These are phyloP conservation scores for Haplosporangium sp. DNA, from an alignment of 371 early-diverging fungal genomes.

Conservation along the genomic window DNA sequence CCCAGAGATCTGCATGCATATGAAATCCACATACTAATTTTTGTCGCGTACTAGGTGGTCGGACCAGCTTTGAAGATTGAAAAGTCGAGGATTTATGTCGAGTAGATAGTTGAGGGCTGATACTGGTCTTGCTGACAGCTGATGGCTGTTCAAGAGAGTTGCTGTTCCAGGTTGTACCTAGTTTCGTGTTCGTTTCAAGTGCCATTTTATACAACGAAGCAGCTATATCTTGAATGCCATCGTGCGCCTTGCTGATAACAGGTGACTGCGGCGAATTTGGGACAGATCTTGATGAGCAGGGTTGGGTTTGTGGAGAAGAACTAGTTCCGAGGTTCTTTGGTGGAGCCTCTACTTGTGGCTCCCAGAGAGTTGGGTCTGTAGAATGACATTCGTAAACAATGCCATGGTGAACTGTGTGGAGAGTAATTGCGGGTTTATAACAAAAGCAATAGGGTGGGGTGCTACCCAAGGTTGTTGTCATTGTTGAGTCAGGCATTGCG, in stretches of 20 bases:
- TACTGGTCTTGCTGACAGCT: background rate
- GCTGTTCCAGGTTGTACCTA: background rate
- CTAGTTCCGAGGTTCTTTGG: constrained; percentile 3
- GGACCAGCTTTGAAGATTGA: background rate
- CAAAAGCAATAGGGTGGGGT: constrained; percentile 36
- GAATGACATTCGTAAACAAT: constrained; percentile 37
- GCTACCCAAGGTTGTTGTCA: background rate
- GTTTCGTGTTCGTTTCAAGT: background rate
- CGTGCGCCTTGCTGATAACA: background rate
- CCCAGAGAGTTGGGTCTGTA: constrained; percentile 17
- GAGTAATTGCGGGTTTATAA: constrained; percentile 13
- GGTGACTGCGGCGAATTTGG: background rate
- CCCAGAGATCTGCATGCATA: constrained; percentile 32
- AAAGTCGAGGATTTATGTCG: background rate
- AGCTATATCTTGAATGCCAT: constrained; percentile 7
- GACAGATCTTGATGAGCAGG: background rate
- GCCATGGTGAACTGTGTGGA: constrained; percentile 15
- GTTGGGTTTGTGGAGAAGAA: background rate
- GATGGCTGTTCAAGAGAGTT: background rate
- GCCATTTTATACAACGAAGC: background rate
- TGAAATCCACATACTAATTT: constrained; percentile 44
- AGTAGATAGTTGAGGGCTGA: background rate
- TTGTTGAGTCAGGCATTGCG: constrained; percentile 13
- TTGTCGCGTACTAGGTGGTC: background rate
- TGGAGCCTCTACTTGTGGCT: background rate